Percentiles rank a stretch among this genome's conserved stretches.
phyloP scores from a whole-genome alignment of 352 stramenopile genomes.

The Globisporangium polare region DNA sequence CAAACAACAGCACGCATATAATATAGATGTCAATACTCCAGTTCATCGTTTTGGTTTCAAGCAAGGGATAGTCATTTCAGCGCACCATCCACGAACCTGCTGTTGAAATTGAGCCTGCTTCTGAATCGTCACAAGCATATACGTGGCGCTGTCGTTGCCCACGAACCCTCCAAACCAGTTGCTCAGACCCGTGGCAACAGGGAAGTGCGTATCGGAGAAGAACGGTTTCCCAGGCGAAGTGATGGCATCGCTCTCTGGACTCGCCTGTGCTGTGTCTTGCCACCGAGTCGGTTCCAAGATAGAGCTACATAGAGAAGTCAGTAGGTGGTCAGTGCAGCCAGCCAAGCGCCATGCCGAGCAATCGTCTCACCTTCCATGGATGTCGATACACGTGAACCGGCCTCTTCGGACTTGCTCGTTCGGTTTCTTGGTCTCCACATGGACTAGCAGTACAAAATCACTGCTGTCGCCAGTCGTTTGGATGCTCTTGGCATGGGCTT shows the following conservation, averaged over 20 bases:
- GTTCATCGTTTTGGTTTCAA: no score
- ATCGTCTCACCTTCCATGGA: constrained; percentile 26
- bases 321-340: neutral
- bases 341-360: neutral
- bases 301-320: constrained; percentile 12
- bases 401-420: constrained; percentile 27
- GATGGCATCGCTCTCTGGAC: neutral
- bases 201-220: constrained; percentile 63
- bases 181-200: constrained; percentile 36
- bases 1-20: neutral
- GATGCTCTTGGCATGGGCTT: constrained; percentile 13
- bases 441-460: constrained; percentile 43
- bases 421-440: constrained; percentile 33
- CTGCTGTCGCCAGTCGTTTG: neutral
- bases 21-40: no score
- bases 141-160: constrained; percentile 42
- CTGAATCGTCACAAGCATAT: constrained; percentile 56
- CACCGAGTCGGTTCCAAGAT: constrained; percentile 38
- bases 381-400: constrained; percentile 41
- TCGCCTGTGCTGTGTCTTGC: constrained; percentile 2
- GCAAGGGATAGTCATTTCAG: neutral
- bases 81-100: constrained; percentile 29
- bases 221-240: constrained; percentile 7
- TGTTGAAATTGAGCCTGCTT: constrained; percentile 56
- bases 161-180: constrained; percentile 43